Base-by-base conservation (phyloP, 1,284 basidiomycete genomes). In the Somion occarium region DNA sequence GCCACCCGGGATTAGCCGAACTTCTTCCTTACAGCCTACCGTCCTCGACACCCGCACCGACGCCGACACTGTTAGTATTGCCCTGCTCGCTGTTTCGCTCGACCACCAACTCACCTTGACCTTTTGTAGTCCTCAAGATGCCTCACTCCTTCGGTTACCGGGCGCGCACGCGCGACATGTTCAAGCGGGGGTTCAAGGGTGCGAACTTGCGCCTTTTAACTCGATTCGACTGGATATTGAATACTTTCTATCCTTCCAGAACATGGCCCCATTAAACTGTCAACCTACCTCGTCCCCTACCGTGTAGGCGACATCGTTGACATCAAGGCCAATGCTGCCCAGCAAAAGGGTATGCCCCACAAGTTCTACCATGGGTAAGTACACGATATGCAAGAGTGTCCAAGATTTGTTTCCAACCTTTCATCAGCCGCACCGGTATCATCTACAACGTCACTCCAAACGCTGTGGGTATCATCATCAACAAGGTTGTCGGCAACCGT, bases 341-440 rank as follows among this genome's bases (percentile, higher is more conserved):
- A 98, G 75, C 97, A 99, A 84, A 97, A 96, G 89, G 96, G 96
- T 74, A 98, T 99, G 93, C 95, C 96, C 70, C 95, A 98, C 83
- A 98, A 98, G 77, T 95, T 79, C 79, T 91, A 91, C 76, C 88
- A 91, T 62, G 89, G 88, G 87, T 89, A 57, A 58, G 86, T 79
- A 49, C n/a, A n/a, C n/a, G n/a, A n/a, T n/a, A n/a, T n/a, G n/a
- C n/a, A 30, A 38, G n/a, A 2, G 19, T 20, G 26, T n/a, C 7
- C 22, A 12, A 38, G 9, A 26, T 19, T 34, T 23, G n/a, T 19
- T 38, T 41, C 34, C 52, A 37, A 25, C 19, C 43, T 53, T 54
- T 26, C n/a, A n/a, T 52, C 63, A 93, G 92, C 64, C 91, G 92
- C 59, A 99, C 96, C 59, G 96, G 97, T 61, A 96, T 99, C 65